Percentiles rank a stretch among this genome's conserved stretches.
These are phyloP conservation scores for Aspergillus ochraceoroseus DNA, from an alignment of 2,329 filamentous ascomycete genomes.

Conservation along the genomic window DNA sequence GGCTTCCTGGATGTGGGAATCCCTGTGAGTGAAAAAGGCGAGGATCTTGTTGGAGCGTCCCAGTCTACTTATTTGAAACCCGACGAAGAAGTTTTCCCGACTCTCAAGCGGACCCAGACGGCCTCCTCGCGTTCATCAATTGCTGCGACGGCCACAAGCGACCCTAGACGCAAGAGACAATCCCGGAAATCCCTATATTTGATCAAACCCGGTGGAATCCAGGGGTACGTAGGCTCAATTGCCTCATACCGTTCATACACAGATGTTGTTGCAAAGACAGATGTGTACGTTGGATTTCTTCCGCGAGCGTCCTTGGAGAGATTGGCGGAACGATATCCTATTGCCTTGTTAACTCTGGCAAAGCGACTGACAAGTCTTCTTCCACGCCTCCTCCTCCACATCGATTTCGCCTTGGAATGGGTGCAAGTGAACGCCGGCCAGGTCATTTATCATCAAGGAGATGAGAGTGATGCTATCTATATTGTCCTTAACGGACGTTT, in stretches of 20 bases:
- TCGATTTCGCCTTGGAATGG: slow-evolving; percentile 98
- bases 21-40: slow-evolving; percentile 60
- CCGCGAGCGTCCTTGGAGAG: slow-evolving; percentile 79
- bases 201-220: slow-evolving; percentile 89
- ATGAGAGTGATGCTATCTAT: slow-evolving; percentile 97
- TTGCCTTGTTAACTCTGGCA: slow-evolving; percentile 90
- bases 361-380: slow-evolving; percentile 87
- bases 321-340: slow-evolving; percentile 87
- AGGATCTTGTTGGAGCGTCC: slow-evolving; percentile 38
- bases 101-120: slow-evolving; percentile 45
- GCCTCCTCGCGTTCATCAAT: slow-evolving; percentile 36
- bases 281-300: slow-evolving; percentile 95
- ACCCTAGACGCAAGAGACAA: slow-evolving; percentile 38
- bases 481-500: slow-evolving; percentile 93
- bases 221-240: slow-evolving; percentile 89
- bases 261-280: slow-evolving; percentile 93
- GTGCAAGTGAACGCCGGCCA: slow-evolving; percentile 93
- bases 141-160: slow-evolving; percentile 22
- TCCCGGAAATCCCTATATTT: slow-evolving; percentile 71
- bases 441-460: slow-evolving; percentile 85
- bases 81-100: slow-evolving; percentile 42
- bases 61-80: slow-evolving; percentile 26
- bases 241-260: slow-evolving; percentile 95
- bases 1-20: slow-evolving; percentile 93
- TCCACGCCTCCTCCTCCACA: slow-evolving; percentile 85